Percentiles rank a stretch among this genome's conserved stretches.
phyloP scores from a whole-genome alignment of 2,329 filamentous ascomycete genomes.

The Aspergillus arachidicola region DNA sequence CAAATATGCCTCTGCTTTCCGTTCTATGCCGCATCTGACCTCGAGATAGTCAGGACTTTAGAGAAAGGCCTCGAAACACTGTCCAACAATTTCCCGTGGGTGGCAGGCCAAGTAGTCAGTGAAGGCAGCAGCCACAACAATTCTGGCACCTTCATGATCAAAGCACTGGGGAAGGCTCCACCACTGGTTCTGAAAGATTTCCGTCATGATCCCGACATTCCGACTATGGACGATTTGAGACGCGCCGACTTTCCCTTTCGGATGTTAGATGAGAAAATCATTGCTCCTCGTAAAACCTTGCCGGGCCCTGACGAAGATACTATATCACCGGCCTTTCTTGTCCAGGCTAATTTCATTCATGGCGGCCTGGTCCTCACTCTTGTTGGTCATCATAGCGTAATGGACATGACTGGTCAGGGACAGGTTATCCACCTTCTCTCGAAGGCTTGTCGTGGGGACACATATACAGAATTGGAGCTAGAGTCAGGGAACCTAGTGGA shows the following conservation, averaged over 20 bases:
- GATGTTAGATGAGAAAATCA: conserved; percentile 51
- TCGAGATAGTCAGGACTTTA: conserved; percentile 34
- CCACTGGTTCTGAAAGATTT: conserved; percentile 49
- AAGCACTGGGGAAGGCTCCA: conserved; percentile 33
- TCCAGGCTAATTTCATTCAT: conserved; percentile 18
- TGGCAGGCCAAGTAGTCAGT: conserved; percentile 49
- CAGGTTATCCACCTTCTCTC: conserved; percentile 51
- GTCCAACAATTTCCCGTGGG: conserved; percentile 48
- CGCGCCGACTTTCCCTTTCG: conserved; percentile 47
- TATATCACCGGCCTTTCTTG: conserved; percentile 9
- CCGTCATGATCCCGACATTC: conserved; percentile 35
- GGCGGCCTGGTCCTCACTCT: conserved; percentile 56
- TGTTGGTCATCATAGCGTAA: conserved; percentile 51
- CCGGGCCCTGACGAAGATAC: conserved; percentile 25
- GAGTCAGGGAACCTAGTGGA: conserved; percentile 46
- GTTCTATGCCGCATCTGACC: conserved; percentile 25
- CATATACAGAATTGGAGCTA: conserved; percentile 51
- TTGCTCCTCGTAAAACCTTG: conserved; percentile 48
- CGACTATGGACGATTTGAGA: conserved; percentile 44
- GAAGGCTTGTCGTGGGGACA: conserved; percentile 52
- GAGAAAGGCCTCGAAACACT: conserved; percentile 44
- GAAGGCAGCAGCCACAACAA: conserved; percentile 31
- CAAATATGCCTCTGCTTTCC: conserved; percentile 49
- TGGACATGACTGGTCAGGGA: conserved; percentile 56
- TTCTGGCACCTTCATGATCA: conserved; percentile 45